phyloP scores from a whole-genome alignment of 2,329 filamentous ascomycete genomes.

The Phialophora chinensis region DNA sequence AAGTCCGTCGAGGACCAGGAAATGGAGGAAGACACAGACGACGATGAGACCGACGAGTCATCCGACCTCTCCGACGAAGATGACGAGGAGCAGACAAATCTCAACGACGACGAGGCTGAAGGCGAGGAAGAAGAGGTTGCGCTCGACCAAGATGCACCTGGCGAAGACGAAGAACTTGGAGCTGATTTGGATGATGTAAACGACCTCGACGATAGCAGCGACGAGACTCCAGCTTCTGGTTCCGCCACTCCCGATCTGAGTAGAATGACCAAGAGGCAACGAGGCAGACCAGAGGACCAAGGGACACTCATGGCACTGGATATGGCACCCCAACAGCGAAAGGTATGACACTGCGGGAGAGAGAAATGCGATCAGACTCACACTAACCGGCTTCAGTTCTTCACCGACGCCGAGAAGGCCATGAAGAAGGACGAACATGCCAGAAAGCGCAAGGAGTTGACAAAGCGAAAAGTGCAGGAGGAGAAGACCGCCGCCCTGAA shows the following conservation, averaged over 20 bases:
- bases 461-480: constrained; percentile 78
- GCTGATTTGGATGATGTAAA: constrained; percentile 50
- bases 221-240: constrained; percentile 53
- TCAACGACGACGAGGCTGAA: constrained; percentile 56
- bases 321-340: constrained; percentile 51
- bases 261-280: constrained; percentile 72
- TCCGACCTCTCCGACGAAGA: constrained; percentile 56
- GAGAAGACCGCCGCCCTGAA: constrained; percentile 64
- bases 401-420: constrained; percentile 74
- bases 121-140: constrained; percentile 46
- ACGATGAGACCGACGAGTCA: constrained; percentile 58
- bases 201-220: constrained; percentile 52
- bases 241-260: constrained; percentile 66
- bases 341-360: constrained; percentile 22
- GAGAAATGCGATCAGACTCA: constrained; percentile 47
- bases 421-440: constrained; percentile 78
- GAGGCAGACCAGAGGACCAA: constrained; percentile 62
- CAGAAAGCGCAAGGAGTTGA: constrained; percentile 72
- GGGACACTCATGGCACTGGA: constrained; percentile 60
- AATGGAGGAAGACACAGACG: constrained; percentile 56
- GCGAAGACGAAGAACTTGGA: constrained; percentile 47
- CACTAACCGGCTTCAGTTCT: constrained; percentile 72
- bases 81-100: constrained; percentile 45
- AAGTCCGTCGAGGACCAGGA: constrained; percentile 57
- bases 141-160: constrained; percentile 45